Base-by-base conservation (phyloP, 2,329 filamentous ascomycete genomes). In the Madurella mycetomatis region DNA sequence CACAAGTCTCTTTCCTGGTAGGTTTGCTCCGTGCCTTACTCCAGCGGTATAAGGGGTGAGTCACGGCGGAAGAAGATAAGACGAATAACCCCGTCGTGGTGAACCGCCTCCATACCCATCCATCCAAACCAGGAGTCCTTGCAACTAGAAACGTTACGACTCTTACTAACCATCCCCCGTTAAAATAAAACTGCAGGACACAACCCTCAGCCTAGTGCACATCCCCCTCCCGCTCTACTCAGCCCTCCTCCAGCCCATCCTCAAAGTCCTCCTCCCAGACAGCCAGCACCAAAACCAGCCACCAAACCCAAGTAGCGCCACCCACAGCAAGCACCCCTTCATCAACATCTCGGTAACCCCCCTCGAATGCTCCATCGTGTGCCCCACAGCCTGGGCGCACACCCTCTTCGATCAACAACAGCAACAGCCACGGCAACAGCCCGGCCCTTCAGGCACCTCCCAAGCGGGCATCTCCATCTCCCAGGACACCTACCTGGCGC, bases 341-440 rank as follows among this genome's bases (percentile, higher is more conserved):
- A 81, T 96, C 69, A 97, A 97, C 70, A 85, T 99, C 62, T 95
- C 90, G 59, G 82, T 97, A 65, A 97, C 92, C 0, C 90, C 91
- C 0, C 82, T 95, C 52, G 94, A 96, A 71, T 95, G 90, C 73
- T 96, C 91, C 4, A 81, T 99, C 49, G 90, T 95, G 51, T 97
- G 92, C 67, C 87, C 92, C 58, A 83, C 83, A 55, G 78, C 82
- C 41, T 86, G 90, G 73, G 87, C 89, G 7, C 76, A 83, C 45
- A 80, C 83, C 51, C 81, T 95, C 54, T 95, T 97, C 64, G 76
- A 25, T 25, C 25, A 25, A 25, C 25, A 25, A 25, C 25, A 25
- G 7, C 25, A 25, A 37, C 34, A 37, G 9, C 9, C 9, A 9
- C 34, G 13, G 34, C 34, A 37, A 2, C 34, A 11, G 34, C 34